Conservation (phyloP, 306 rosid genomes). For the Psophocarpus tetragonolobus region DNA sequence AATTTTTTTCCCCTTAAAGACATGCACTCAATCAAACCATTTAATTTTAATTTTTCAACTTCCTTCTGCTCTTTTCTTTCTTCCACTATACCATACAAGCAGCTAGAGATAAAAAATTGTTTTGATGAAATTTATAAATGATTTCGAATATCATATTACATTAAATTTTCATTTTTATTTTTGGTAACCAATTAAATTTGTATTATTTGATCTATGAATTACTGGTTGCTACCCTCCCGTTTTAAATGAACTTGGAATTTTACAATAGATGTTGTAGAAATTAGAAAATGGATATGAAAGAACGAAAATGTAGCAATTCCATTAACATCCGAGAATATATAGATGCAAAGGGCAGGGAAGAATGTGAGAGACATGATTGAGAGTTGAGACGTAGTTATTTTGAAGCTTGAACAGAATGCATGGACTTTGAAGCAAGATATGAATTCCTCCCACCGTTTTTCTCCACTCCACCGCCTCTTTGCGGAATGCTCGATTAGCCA, state of each 20-base stretch:
- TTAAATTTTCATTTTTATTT: too few relatives aligned
- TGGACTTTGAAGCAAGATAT: too few relatives aligned
- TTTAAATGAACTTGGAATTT: background rate
- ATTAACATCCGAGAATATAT: background rate
- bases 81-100: too few relatives aligned
- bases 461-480: too few relatives aligned
- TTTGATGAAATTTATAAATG: background rate
- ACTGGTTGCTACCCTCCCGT: background rate
- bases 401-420: too few relatives aligned
- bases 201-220: background rate
- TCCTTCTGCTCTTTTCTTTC: too few relatives aligned
- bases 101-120: too few relatives aligned
- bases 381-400: background rate
- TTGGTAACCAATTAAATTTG: background rate
- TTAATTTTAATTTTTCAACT: too few relatives aligned
- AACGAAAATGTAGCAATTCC: background rate
- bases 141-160: background rate
- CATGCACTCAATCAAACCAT: too few relatives aligned
- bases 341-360: too few relatives aligned
- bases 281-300: background rate
- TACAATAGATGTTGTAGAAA: background rate
- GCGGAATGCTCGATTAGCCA: too few relatives aligned
- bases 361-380: background rate
- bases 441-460: conserved; percentile 17
- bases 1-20: too few relatives aligned